Base-by-base conservation (phyloP, 2,329 filamentous ascomycete genomes). In the Diaporthe australafricana region DNA sequence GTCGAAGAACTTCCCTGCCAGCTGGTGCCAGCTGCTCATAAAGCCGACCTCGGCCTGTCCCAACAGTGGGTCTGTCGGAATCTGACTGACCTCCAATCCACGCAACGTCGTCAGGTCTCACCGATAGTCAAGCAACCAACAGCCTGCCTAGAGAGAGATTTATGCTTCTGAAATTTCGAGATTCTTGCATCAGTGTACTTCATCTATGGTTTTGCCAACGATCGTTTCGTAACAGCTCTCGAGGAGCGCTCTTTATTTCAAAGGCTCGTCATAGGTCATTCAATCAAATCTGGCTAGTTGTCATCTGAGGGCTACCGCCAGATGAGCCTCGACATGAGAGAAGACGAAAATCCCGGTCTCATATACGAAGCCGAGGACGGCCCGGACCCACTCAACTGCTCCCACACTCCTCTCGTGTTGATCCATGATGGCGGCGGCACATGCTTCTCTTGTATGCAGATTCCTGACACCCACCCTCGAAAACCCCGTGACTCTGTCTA, bases 351-450 rank as follows among this genome's bases (percentile, higher is more conserved):
- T 16, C 72, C 72, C 17, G 30, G 66, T 7, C 66, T 74, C 25
- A 47, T 74, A 38, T 74, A 62, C 40, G 65, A 72, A 12, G 53
- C 70, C 17, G 67, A 72, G 42, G 72, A 74, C 22, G 72, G 72
- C 17, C 48, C 63, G 17, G 52, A 71, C 45, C 47, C 56, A 11
- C 48, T 35, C 0, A 22, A 47, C 6, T 62, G 35, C 27, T 67
- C 70, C 14, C 38, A 69, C 3, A 30, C 60, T 2, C 88, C 89
- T 2, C 80, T 89, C 57, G 81, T 91, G 71, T 83, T 91, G 53
- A 81, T 90, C 48, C 89, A 91, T 79, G 89, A 91, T 73, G 89
- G 89, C 74, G 88, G 89, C 74, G 89, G 89, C 76, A 91, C 89
- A 2, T 86, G 85, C 2, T 90, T 88, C 76, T 84, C 84, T 14